Evolutionary conservation across 1,284 basidiomycete species (phyloP).

Genomic region (Microbotryum violaceum): DNA sequence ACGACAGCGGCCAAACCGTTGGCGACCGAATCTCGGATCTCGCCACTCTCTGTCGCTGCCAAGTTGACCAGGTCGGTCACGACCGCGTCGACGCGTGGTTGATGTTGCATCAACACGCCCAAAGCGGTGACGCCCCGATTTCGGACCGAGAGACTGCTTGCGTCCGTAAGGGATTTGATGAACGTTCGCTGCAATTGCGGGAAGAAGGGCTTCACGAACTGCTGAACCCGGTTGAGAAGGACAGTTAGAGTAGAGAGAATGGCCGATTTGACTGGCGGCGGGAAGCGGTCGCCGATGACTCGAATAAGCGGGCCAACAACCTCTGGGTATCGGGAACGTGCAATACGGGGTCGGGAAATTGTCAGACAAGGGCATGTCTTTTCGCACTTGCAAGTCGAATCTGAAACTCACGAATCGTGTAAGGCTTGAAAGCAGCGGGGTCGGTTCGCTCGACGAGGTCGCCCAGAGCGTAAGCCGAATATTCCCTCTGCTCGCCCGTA

Average conservation of each 20-base stretch:
- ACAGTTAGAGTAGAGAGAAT: conserved; percentile 73
- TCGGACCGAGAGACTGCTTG: conserved; percentile 69
- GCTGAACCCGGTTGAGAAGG: conserved; percentile 74
- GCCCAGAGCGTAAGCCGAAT: conserved; percentile 88
- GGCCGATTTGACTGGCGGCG: conserved; percentile 81
- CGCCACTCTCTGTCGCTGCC: conserved; percentile 54
- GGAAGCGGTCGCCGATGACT: conserved; percentile 49
- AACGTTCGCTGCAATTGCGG: conserved; percentile 95
- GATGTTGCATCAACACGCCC: conserved; percentile 85
- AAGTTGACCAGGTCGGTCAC: conserved; percentile 60
- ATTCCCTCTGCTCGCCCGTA: conserved; percentile 57
- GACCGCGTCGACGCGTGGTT: conserved; percentile 63
- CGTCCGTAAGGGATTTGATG: conserved; percentile 83
- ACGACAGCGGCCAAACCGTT: conserved; percentile 72
- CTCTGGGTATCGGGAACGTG: background rate
- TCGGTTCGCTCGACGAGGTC: conserved; percentile 88
- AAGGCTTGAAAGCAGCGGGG: conserved; percentile 85
- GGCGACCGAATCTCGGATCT: conserved; percentile 65
- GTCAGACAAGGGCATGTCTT: background rate
- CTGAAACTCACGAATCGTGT: conserved; percentile 56
- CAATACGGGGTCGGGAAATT: background rate
- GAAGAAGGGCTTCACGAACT: conserved; percentile 94
- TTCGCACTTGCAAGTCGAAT: background rate
- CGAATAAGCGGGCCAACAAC: conserved; percentile 31
- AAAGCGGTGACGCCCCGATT: conserved; percentile 74